Percentiles rank a stretch among this genome's conserved stretches.
phyloP scores from a whole-genome alignment of 2,329 filamentous ascomycete species.

The Mariannaea elegans region DNA sequence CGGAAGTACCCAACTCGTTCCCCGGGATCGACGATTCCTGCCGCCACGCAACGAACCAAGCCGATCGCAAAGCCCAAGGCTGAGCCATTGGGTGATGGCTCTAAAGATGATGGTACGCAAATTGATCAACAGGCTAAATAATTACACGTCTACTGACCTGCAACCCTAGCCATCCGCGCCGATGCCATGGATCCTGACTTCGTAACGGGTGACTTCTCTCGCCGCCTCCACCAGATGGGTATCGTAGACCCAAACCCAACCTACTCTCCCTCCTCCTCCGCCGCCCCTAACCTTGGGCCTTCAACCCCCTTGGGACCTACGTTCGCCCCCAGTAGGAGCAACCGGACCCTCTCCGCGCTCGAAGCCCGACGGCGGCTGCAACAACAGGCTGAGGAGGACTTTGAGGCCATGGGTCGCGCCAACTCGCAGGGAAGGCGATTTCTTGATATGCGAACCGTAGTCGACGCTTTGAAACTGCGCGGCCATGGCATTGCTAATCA shows the following conservation, averaged over 20 bases:
- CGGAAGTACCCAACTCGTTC: conserved; percentile 57
- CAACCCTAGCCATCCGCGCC: conserved; percentile 47
- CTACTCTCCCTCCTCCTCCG: conserved; percentile 61
- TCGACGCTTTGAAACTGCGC: conserved; percentile 56
- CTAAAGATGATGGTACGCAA: conserved; percentile 33
- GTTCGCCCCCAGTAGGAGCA: conserved; percentile 46
- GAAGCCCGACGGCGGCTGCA: conserved; percentile 58
- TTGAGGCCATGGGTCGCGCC: conserved; percentile 49
- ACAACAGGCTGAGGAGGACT: conserved; percentile 54
- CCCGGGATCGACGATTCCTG: conserved; percentile 35
- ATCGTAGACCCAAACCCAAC: conserved; percentile 63
- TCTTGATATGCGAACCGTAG: conserved; percentile 57
- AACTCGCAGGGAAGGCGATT: conserved; percentile 52
- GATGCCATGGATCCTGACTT: conserved; percentile 54
- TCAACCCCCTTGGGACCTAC: conserved; percentile 35
- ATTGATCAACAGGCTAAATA: neutral
- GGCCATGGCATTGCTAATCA: conserved; percentile 47
- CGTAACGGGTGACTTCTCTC: conserved; percentile 56
- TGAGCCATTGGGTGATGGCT: conserved; percentile 20
- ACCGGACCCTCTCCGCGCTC: conserved; percentile 59
- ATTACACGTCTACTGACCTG: conserved; percentile 18
- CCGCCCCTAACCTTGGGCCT: conserved; percentile 33
- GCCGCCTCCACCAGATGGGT: conserved; percentile 63
- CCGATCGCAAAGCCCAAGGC: conserved; percentile 21
- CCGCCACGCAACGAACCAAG: conserved; percentile 27